These are phyloP conservation scores for Penicillium antarcticum DNA, from an alignment of 495 filamentous ascomycete genomes.

Conservation along the genomic window DNA sequence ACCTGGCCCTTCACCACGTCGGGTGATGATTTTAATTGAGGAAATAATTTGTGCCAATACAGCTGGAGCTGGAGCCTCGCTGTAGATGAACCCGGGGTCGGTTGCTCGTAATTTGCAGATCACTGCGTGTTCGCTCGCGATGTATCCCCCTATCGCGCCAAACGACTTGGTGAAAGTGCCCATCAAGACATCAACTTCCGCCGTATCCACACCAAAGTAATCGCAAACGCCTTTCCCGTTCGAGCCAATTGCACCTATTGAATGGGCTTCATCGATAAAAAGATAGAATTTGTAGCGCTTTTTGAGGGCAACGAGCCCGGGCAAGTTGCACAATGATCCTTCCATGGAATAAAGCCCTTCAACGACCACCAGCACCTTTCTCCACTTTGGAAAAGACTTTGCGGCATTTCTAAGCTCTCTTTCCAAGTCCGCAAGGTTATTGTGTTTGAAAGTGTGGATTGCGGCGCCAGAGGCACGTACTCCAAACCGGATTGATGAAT, in stretches of 20 bases:
- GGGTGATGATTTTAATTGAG: constrained; percentile 75
- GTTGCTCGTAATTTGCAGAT: constrained; percentile 84
- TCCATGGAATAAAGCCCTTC: constrained; percentile 99
- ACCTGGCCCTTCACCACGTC: constrained; percentile 88
- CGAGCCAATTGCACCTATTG: constrained; percentile 88
- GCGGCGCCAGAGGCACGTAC: constrained; percentile 91
- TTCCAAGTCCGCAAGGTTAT: constrained; percentile 88
- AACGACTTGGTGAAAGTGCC: constrained; percentile 98
- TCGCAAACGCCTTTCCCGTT: constrained; percentile 90
- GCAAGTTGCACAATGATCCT: constrained; percentile 95
- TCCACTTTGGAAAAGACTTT: constrained; percentile 97
- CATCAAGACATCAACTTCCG: constrained; percentile 96
- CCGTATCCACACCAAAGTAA: constrained; percentile 89
- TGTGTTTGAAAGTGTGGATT: constrained; percentile 95
- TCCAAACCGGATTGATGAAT: constrained; percentile 94
- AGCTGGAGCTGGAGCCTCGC: constrained; percentile 82
- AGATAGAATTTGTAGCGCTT: constrained; percentile 94
- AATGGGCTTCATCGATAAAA: constrained; percentile 96
- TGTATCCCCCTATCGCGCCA: constrained; percentile 94
- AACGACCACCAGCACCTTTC: constrained; percentile 95
- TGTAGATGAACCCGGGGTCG: constrained; percentile 83
- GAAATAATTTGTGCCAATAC: constrained; percentile 85
- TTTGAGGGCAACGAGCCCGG: constrained; percentile 79
- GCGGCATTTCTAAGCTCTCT: constrained; percentile 70
- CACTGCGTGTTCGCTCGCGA: constrained; percentile 84